A percentile compares a stretch with the other conserved stretches of the same genome.
phyloP scores from a whole-genome alignment of 345 rosid genomes.

The Linum trigynum region DNA sequence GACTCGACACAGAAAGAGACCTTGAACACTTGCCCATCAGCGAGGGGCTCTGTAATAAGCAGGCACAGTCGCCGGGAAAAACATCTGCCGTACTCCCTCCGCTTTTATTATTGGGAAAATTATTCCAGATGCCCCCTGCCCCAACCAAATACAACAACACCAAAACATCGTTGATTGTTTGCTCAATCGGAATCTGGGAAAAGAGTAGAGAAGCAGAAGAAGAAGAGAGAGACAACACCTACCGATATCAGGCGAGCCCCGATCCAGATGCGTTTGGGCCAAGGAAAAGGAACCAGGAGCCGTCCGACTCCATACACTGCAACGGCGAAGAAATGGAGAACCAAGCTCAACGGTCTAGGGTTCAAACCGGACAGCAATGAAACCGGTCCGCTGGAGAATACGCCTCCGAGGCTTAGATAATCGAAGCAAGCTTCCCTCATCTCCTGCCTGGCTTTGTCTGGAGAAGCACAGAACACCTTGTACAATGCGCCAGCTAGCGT shows the following conservation, averaged over 20 bases:
- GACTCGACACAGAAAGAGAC: no score
- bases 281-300: constrained; percentile 23
- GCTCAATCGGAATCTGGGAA: neutral
- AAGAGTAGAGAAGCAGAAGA: neutral
- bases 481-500: constrained; percentile 25
- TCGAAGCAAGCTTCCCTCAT: constrained; percentile 30
- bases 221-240: neutral
- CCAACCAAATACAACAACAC: neutral
- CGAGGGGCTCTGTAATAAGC: constrained; percentile 26
- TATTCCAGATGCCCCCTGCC: constrained; percentile 25
- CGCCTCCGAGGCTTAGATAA: constrained; percentile 23
- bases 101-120: constrained; percentile 25
- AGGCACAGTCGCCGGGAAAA: constrained; percentile 24
- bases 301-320: constrained; percentile 25
- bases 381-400: constrained; percentile 20
- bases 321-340: constrained; percentile 23
- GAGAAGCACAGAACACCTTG: constrained; percentile 25
- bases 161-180: neutral
- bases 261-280: constrained; percentile 21
- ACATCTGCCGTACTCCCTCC: constrained; percentile 28
- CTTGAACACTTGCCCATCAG: no score
- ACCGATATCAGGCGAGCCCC: constrained; percentile 21
- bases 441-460: constrained; percentile 25
- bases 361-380: constrained; percentile 24
- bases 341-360: constrained; percentile 27